These are phyloP conservation scores for Diaporthe australafricana DNA, from an alignment of 2,329 filamentous ascomycete species.

Conservation along the genomic window DNA sequence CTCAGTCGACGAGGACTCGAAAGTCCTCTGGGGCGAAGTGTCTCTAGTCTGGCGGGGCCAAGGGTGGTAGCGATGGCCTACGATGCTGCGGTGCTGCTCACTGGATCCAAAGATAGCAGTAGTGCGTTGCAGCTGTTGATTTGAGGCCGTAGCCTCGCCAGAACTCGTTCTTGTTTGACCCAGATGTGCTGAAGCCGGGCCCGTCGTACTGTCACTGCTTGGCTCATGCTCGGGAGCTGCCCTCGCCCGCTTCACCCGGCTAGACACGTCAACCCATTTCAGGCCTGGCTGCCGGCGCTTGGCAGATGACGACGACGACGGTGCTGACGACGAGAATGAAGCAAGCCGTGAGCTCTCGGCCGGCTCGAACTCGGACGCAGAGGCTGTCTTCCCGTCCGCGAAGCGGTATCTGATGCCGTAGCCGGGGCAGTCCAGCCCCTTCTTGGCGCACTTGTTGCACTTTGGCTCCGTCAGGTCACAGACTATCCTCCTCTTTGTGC, in stretches of 20 bases:
- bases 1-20: neutral
- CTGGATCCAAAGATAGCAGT: neutral
- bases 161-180: neutral
- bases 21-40: neutral
- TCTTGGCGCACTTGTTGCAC: conserved; percentile 35
- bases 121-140: neutral
- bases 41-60: neutral
- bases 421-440: conserved; percentile 35
- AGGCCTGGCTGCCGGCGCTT: conserved; percentile 8
- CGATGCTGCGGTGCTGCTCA: neutral
- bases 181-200: too few species aligned
- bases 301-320: neutral
- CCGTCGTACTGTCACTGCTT: neutral
- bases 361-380: neutral
- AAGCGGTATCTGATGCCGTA: conserved; percentile 37
- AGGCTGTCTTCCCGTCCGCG: conserved; percentile 19
- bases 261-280: conserved; percentile 32
- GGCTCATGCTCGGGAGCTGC: neutral
- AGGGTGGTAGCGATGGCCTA: neutral
- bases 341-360: neutral
- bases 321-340: neutral
- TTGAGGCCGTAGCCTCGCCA: neutral
- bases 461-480: conserved; percentile 34
- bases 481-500: conserved; percentile 37
- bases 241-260: conserved; percentile 7